Percentiles rank a stretch among this genome's conserved stretches.
phyloP scores from a whole-genome alignment of 148 eudicot genomes.

The Tetragonia tetragonoides region DNA sequence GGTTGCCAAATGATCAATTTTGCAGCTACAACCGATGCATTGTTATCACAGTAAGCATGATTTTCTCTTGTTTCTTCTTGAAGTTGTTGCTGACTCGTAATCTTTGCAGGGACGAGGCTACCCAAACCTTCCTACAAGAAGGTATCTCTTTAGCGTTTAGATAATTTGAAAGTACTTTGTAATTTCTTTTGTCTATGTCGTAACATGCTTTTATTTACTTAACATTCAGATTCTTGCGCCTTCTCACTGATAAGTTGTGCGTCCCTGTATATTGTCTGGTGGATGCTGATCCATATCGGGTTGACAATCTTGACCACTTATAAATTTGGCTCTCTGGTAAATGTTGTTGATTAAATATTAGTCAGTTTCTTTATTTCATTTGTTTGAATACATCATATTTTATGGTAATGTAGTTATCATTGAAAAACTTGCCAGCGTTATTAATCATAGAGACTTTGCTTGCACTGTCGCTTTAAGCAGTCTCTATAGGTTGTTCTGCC shows the following conservation, averaged over 20 bases:
- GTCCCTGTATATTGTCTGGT: constrained; percentile 84
- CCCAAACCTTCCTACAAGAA: constrained; percentile 94
- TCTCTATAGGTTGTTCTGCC: constrained; percentile 1
- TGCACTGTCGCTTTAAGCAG: background rate
- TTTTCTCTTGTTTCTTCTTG: background rate
- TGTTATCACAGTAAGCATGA: constrained; percentile 64
- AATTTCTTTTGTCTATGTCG: background rate
- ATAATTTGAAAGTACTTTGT: background rate
- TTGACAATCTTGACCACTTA: constrained; percentile 88
- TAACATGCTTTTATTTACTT: constrained; percentile 4
- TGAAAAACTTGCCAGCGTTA: background rate
- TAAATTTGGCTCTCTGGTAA: constrained; percentile 89
- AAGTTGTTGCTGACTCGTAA: too few relatives aligned
- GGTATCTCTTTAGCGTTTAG: constrained; percentile 40
- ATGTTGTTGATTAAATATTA: constrained; percentile 12
- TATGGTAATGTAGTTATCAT: background rate
- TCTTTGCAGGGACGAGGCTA: constrained; percentile 87
- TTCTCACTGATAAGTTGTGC: constrained; percentile 57
- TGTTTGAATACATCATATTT: background rate
- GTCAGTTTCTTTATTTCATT: background rate
- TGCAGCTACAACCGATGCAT: constrained; percentile 77
- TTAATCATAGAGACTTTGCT: background rate
- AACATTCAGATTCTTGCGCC: constrained; percentile 67
- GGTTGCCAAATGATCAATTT: constrained; percentile 76
- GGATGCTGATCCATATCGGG: constrained; percentile 93